Evolutionary conservation across 1,284 basidiomycete species (phyloP), one percentile per base, ranked within the genome.

Genomic region (Ceratobasidium sp.): DNA sequence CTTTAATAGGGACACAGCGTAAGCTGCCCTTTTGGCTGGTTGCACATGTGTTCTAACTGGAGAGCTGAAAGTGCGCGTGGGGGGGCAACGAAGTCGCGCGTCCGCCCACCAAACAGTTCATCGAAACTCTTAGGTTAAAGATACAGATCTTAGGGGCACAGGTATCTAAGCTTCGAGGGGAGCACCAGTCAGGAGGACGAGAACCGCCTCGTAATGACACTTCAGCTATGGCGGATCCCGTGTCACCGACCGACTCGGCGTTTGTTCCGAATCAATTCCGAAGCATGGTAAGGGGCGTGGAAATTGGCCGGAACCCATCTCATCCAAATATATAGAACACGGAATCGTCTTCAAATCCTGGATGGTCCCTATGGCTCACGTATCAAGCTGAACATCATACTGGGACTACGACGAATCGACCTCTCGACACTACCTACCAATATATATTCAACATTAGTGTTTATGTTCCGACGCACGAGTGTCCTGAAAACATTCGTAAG

Each of bases 371-470:
- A n/a, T 41, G 34, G 28, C 30, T 57, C n/a, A 18, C 30, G 10
- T 39, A 34, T 34, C 21, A 14, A n/a, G n/a, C 21, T 12, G 39
- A 43, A 32, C 41, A 23, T 21, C 6, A 12, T 21, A 26, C 36
- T 18, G 32, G 18, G n/a, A 45, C 32, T 10, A 30, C 18, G 12
- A 12, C 5, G 3, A 41, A 39, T 14, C 36, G 18, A n/a, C 34
- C 53, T 12, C 16, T 57, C 28, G 36, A 57, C 26, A 30, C 21
- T n/a, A 53, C 55, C 30, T 62, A 62, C 30, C 41, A 48, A 26
- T 62, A 16, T n/a, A 62, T 62, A 28, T 62, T 62, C 60, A 46
- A 48, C 26, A 62, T 62, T 18, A 21, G 41, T 30, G 3, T 12
- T 14, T 30, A 14, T 12, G 12, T 48, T 34, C 60, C 60, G 21